Evolutionary conservation across 164 flowering plant genomes (phyloP), one percentile per base, ranked within the genome.

Genomic region (Vitis rupestris): DNA sequence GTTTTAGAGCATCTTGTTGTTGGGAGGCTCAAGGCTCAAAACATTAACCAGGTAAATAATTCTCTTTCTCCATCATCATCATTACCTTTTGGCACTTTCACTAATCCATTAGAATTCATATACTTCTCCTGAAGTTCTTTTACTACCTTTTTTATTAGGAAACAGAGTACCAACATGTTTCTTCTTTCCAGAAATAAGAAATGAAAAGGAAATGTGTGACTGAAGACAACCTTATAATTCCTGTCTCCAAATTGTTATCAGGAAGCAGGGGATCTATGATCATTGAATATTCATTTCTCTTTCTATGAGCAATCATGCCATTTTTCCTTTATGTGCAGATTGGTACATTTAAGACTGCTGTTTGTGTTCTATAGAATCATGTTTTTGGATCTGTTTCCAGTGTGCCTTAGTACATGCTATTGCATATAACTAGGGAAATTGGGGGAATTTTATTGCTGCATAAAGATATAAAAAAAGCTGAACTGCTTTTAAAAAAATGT

Each of bases 1-100:
- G 89, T 96, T 64, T 84, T 93, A 72, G 99, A 96, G 78, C 99
- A 96, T 84, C 81, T 96, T 44, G 98, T 96, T 81, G 98, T 96
- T 56, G 99, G 99, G 48, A 85, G 81, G 78, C 87, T 96, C 59
- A 93, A 96, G 80, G 74, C 87, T 15, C 95, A 91, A 78, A 90
- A 87, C 73, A 82, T 96, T 64, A 96, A 93, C 62, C 98, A 96
- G 99, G 99, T 90, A 85, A 44, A 16, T 37, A 29, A 37, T 61
- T 19, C 68, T 19, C 37, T 48, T 31, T 27, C 23, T 37, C 44
- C 44, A 3, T 37, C 44, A 37, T 6, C 44, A 37, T 37, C 44
- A 37, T 37, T 37, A 4, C 44, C 44, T 37, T 37, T 37, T 37
- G 44, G 44, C 44, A 3, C 44, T 37, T 37, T 37, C 44, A 37